Base-by-base conservation (phyloP, 306 rosid genomes). In the Morella rubra region DNA sequence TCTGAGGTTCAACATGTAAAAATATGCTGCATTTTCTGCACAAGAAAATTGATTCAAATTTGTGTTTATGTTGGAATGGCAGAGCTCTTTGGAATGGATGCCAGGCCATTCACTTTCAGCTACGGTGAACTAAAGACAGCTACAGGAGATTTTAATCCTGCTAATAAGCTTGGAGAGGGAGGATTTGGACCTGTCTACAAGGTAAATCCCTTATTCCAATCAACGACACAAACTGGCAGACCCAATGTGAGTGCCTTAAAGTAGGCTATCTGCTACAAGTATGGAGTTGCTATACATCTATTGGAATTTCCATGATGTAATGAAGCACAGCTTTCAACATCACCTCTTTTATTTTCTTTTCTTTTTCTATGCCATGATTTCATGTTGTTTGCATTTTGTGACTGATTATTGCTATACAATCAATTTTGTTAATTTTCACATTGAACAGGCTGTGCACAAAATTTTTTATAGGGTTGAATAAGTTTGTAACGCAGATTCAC, bases 181-280 rank as follows among this genome's bases (percentile, higher is more conserved):
- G 98, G 96, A 81, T 93, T 93, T 76, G 96, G 98, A 82, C 93
- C 96, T 56, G 96, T 93, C 65, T 86, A 72, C 68, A 89, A 89
- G 94, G 93, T 90, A 83, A 77, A 55, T 49, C 41, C 44, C 32
- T 32, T 32, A 32, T 37, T 84, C 27, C 73, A 51, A 60, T 15
- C 47, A 46, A 59, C 4, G 2, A 19, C 64, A 69, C 37, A 20
- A 24, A 52, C 68, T 71, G 72, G 67, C 77, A 42, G 69, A 20
- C 32, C 15, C 14, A 27, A 52, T 45, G 49, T 47, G 13, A 18
- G 51, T 58, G 37, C 54, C 71, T 12, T 69, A 45, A 32, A 44
- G 32, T 45, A 22, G 7, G 8, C 42, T 12, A 32, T 60, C 44
- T 60, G 67, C 24, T 60, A 27, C 19, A 60, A 27, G 18, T 60